Evolutionary conservation across 2,329 filamentous ascomycete genomes (phyloP).

Genomic region (Domatiomyces globalis): DNA sequence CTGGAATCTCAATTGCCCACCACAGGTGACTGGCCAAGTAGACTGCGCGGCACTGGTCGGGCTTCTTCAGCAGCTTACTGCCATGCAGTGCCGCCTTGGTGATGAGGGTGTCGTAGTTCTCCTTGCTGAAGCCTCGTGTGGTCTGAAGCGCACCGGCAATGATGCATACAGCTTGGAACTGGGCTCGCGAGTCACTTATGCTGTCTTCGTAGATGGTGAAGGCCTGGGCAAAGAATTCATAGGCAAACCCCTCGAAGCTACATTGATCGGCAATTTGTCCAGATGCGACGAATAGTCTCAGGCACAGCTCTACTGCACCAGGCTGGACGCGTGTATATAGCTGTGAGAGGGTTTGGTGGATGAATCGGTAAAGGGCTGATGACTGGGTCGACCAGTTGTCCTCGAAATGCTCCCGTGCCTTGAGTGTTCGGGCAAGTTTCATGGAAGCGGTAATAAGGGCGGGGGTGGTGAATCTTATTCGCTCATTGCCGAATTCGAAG

Average conservation of each 20-base stretch:
- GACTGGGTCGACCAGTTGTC: constrained; percentile 60
- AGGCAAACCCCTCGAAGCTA: constrained; percentile 87
- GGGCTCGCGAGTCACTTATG: constrained; percentile 85
- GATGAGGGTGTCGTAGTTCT: constrained; percentile 97
- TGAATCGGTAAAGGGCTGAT: constrained; percentile 84
- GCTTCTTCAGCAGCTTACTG: constrained; percentile 92
- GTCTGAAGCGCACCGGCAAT: constrained; percentile 81
- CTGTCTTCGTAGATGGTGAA: constrained; percentile 97
- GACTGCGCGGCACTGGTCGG: constrained; percentile 91
- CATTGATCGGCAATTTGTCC: constrained; percentile 86
- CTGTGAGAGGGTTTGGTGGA: constrained; percentile 74
- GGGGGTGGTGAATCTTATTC: constrained; percentile 89
- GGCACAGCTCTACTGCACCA: constrained; percentile 70
- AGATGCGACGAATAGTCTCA: constrained; percentile 80
- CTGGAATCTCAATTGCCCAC: constrained; percentile 82
- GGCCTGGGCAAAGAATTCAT: constrained; percentile 95
- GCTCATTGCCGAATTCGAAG: constrained; percentile 81
- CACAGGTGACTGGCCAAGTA: constrained; percentile 93
- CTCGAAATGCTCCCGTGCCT: constrained; percentile 74
- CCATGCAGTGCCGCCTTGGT: constrained; percentile 95
- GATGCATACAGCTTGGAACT: constrained; percentile 94
- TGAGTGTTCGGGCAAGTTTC: constrained; percentile 78
- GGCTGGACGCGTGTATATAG: constrained; percentile 75
- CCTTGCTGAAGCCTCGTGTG: constrained; percentile 79
- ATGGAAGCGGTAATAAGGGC: constrained; percentile 80